phyloP scores from a whole-genome alignment of 75 land plant genomes.

The Sequoia sempervirens region DNA sequence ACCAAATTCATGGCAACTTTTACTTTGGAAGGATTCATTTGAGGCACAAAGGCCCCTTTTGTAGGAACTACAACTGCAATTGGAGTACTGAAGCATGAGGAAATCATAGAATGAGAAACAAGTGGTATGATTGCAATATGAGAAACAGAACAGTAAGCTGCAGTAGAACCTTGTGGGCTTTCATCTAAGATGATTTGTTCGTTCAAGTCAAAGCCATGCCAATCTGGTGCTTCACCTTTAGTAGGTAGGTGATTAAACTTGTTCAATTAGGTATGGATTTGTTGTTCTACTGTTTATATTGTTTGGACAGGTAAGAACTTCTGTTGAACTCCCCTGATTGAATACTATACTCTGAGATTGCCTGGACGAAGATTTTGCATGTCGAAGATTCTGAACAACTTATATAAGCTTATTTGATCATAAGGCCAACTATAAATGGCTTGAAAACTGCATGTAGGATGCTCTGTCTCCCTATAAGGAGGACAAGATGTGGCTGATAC shows the following conservation, averaged over 20 bases:
- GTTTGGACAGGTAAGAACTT: too few relatives aligned
- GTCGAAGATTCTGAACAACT: too few relatives aligned
- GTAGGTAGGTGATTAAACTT: background rate
- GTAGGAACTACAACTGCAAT: slow-evolving; percentile 27
- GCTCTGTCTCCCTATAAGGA: background rate
- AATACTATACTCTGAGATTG: too few relatives aligned
- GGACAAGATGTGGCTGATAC: background rate
- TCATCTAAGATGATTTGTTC: slow-evolving; percentile 32
- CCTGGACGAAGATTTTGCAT: too few relatives aligned
- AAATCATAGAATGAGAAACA: slow-evolving; percentile 12
- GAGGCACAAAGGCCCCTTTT: slow-evolving; percentile 27
- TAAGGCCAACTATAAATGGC: background rate
- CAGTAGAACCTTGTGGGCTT: slow-evolving; percentile 17
- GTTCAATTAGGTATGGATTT: background rate
- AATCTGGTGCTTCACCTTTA: background rate
- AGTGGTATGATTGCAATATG: background rate
- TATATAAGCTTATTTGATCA: background rate
- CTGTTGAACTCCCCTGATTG: too few relatives aligned
- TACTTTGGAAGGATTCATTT: slow-evolving; percentile 10
- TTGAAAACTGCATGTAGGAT: background rate
- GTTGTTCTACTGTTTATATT: too few relatives aligned
- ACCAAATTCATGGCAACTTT: slow-evolving; percentile 19
- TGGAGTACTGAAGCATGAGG: slow-evolving; percentile 17
- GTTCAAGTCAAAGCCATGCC: slow-evolving; percentile 34
- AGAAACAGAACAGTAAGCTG: slow-evolving; percentile 7